phyloP scores from a whole-genome alignment of 108 stramenopile genomes.

The Cyclotella cryptica region DNA sequence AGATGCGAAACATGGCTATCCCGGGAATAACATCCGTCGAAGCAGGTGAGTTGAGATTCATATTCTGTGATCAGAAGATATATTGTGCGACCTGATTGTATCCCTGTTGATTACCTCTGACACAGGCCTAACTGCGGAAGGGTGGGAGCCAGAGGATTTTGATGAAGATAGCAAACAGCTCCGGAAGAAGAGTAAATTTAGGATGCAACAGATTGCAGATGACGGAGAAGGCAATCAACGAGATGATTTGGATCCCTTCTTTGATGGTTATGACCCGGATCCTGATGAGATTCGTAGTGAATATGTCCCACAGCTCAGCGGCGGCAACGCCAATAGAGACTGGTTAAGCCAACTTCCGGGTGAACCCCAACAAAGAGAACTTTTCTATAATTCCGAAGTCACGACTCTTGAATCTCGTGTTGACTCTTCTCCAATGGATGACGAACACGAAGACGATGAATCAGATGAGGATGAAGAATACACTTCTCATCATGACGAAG shows the following conservation, averaged over 20 bases:
- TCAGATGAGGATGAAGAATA: conserved; percentile 41
- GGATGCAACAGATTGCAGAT: conserved; percentile 45
- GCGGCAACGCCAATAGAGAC: conserved; percentile 19
- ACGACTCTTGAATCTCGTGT: conserved; percentile 6
- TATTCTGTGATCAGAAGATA: too few species aligned
- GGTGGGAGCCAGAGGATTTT: conserved; percentile 55
- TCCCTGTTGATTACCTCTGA: too few species aligned
- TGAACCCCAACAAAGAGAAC: neutral
- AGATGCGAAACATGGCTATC: conserved; percentile 67
- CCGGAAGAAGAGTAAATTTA: conserved; percentile 51
- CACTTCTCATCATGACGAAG: conserved; percentile 23
- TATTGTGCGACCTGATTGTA: too few species aligned
- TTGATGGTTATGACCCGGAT: conserved; percentile 38
- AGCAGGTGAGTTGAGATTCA: conserved; percentile 19
- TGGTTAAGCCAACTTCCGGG: conserved; percentile 24
- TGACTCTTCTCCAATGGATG: neutral
- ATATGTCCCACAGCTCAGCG: conserved; percentile 1
- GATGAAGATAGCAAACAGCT: conserved; percentile 49
- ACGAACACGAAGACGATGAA: conserved; percentile 5
- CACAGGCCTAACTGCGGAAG: conserved; percentile 35
- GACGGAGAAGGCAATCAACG: conserved; percentile 42
- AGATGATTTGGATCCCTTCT: conserved; percentile 50
- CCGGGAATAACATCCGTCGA: conserved; percentile 65
- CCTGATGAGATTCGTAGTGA: conserved; percentile 21
- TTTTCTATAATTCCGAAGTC: conserved; percentile 11